Conservation (phyloP, 75 land plant genomes). For the Pinus albicaulis region DNA sequence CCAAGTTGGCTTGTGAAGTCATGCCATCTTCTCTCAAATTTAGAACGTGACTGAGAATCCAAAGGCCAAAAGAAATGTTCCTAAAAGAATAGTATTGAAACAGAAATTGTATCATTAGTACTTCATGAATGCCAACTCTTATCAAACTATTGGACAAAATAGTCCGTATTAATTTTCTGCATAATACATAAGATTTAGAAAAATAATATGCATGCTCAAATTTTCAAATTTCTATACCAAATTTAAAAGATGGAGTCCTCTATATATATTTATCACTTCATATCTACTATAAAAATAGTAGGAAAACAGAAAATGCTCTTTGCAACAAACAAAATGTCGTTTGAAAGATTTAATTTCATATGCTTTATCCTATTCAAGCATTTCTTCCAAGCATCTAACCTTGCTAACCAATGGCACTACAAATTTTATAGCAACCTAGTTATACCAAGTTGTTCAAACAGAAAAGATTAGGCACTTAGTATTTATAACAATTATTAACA, state of each 20-base stretch:
- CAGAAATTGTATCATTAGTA: background rate
- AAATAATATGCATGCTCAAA: background rate
- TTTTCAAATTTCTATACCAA: background rate
- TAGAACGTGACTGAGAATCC: conserved; percentile 21
- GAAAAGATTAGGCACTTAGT: too few species aligned
- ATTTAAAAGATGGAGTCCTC: too few species aligned
- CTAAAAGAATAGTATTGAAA: conserved; percentile 23
- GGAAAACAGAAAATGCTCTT: background rate
- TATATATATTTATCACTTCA: too few species aligned
- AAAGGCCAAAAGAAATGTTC: conserved; percentile 85
- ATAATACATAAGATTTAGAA: too few species aligned
- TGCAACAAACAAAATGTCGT: background rate
- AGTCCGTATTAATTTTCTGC: too few species aligned
- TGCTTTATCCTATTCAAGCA: too few species aligned
- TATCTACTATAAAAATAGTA: background rate
- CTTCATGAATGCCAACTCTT: background rate
- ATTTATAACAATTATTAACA: too few species aligned
- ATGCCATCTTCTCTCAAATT: conserved; percentile 66
- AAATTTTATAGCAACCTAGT: too few species aligned
- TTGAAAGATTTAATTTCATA: too few species aligned
- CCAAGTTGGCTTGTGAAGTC: conserved; percentile 34
- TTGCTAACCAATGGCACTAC: too few species aligned
- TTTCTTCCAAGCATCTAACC: too few species aligned
- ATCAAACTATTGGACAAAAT: background rate
- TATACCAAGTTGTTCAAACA: too few species aligned